Evolutionary conservation across 2,329 filamentous ascomycete species (phyloP).

Genomic region (Aspergillus puulaauensis): DNA sequence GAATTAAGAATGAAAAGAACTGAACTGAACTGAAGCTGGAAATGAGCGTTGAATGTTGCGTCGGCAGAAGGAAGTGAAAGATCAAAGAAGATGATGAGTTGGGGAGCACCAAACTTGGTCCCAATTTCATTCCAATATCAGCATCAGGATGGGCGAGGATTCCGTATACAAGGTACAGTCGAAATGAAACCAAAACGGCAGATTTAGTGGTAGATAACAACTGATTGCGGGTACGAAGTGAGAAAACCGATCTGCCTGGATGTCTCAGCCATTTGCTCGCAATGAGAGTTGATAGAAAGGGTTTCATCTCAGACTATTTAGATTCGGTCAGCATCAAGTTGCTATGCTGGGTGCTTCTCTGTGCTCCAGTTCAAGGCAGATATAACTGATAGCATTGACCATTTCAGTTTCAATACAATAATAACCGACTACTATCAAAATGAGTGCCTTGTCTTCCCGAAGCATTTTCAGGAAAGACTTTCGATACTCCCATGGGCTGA

Average conservation of each 20-base stretch:
- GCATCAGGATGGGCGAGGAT: neutral
- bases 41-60: neutral
- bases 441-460: too few species aligned
- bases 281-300: neutral
- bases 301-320: neutral
- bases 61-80: too few species aligned
- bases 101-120: neutral
- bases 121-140: neutral
- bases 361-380: neutral
- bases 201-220: neutral
- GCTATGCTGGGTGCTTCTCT: neutral
- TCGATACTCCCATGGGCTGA: too few species aligned
- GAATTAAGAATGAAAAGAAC: too few species aligned
- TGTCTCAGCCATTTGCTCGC: too few species aligned
- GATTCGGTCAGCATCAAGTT: neutral
- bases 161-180: neutral
- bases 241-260: neutral
- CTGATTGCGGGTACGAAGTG: neutral
- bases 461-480: too few species aligned
- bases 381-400: neutral
- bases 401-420: too few species aligned
- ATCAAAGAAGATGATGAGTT: too few species aligned
- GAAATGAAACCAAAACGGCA: too few species aligned
- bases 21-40: too few species aligned
- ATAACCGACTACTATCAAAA: too few species aligned